Base-by-base conservation (phyloP, 257 asterid species). In the Solanum stenotomum region DNA sequence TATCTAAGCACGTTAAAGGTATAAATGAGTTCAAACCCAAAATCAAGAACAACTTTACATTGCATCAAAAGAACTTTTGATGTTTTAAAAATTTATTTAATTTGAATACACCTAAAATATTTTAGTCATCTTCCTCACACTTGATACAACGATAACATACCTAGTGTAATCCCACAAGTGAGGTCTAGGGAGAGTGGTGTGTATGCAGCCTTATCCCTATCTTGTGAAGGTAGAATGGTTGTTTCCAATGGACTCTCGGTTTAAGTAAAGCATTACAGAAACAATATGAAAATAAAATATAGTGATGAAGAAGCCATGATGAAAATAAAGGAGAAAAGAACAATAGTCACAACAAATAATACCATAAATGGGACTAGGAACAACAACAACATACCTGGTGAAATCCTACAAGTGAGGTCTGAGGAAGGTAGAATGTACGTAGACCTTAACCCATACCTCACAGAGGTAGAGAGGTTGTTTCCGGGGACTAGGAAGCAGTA, bases 1-100 rank as follows among this genome's bases (percentile, higher is more conserved):
- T 97, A 97, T 91, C 92, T 97, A 56, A 91, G 93, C 67, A 84
- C 93, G 23, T 88, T 97, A 89, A 97, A 97, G 99, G 99, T 97
- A 93, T 81, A 68, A 33, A 35, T 87, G 84, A 35, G 18, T 33
- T 71, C 22, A 75, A 71, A 72, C 4, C 35, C 34, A 3, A 22
- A 23, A 68, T 15, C 8, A 59, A 71, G 31, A 20, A 20, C 65
- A 56, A 56, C 65, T 56, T 56, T 20, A 20, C 65, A 56, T 56
- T 22, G 10, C 25, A 56, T 7, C 65, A 7, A 56, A 56, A 56
- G n/a, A 56, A 56, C 65, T 56, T 56, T 56, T 22, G n/a, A 56
- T 56, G 65, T 20, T 56, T 56, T 56, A 20, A 56, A 56, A 56
- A 7, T 56, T 56, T 20, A 56, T 56, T 56, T 56, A 20, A 49